Conservation (phyloP, 306 rosid genomes). For the Lagenaria siceraria region DNA sequence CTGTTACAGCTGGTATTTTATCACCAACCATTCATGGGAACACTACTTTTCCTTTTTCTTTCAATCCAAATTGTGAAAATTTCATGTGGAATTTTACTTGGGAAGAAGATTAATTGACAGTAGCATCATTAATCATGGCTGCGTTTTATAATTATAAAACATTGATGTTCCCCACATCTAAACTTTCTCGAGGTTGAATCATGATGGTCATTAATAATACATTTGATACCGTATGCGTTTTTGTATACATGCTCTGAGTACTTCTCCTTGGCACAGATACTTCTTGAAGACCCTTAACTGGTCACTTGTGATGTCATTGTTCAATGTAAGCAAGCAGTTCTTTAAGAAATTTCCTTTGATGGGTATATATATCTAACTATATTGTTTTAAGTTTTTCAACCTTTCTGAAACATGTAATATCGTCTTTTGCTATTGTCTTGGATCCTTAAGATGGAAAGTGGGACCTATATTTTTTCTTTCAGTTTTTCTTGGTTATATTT, state of each 20-base stretch:
- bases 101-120: background rate
- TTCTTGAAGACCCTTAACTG: slow-evolving; percentile 57
- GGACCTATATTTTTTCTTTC: background rate
- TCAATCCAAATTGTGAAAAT: background rate
- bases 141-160: background rate
- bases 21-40: background rate
- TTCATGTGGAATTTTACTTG: background rate
- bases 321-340: slow-evolving; percentile 39
- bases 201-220: background rate
- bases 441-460: background rate
- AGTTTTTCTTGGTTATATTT: background rate
- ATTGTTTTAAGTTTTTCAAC: background rate
- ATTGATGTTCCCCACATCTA: background rate
- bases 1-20: background rate
- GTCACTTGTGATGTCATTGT: slow-evolving; percentile 80
- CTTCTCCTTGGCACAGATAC: slow-evolving; percentile 35
- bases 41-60: background rate
- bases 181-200: background rate
- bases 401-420: background rate
- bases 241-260: background rate
- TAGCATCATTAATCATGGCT: background rate
- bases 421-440: background rate
- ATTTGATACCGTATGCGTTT: background rate
- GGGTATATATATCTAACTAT: background rate
- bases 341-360: background rate